Conservation (phyloP, 257 asterid species). For the Nicotiana tomentosiformis region DNA sequence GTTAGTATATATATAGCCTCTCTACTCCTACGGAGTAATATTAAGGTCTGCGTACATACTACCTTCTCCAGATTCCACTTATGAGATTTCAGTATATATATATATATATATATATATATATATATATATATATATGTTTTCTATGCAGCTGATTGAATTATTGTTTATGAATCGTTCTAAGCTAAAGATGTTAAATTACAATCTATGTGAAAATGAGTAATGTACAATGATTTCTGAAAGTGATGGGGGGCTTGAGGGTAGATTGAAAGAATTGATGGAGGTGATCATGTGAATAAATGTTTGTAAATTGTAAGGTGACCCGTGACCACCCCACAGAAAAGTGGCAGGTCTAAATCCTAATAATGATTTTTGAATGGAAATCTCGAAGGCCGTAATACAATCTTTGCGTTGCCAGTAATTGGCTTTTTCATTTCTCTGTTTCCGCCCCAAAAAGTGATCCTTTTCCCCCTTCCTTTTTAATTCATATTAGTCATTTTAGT, state of each 20-base stretch:
- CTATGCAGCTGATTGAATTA: neutral
- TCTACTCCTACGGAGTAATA: too few species aligned
- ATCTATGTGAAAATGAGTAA: neutral
- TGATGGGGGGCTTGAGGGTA: neutral
- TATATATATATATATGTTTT: too few species aligned
- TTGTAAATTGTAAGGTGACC: neutral
- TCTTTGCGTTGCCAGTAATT: neutral
- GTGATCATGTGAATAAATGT: neutral
- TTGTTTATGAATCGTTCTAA: neutral
- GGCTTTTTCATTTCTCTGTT: neutral
- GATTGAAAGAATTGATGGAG: neutral
- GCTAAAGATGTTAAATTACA: neutral
- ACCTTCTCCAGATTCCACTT: too few species aligned
- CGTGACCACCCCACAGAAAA: neutral
- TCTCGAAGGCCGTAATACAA: neutral
- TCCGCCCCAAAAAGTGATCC: neutral
- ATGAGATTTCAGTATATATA: too few species aligned
- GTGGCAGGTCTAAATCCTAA: neutral
- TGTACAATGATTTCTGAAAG: neutral
- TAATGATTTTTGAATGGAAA: neutral
- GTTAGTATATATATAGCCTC: too few species aligned
- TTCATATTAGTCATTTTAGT: neutral
- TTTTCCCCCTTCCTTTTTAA: neutral
- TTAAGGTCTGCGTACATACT: too few species aligned
- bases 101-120: too few species aligned